These are phyloP conservation scores for Verbena officinalis DNA, from an alignment of 257 asterid genomes.

Conservation along the genomic window DNA sequence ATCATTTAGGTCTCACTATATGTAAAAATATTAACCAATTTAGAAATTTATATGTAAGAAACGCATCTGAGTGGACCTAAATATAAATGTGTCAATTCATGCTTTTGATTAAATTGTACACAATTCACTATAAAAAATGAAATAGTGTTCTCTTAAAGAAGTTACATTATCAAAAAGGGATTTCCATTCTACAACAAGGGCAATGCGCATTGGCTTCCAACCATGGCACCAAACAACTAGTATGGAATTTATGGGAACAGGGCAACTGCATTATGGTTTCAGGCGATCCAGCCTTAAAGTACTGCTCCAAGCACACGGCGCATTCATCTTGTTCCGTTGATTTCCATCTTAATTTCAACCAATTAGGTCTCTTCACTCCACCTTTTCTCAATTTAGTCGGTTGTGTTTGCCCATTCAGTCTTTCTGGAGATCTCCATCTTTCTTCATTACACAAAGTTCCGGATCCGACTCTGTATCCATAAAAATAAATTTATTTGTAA, in stretches of 20 bases:
- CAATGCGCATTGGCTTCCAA: conserved; percentile 60
- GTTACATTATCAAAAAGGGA: conserved; percentile 29
- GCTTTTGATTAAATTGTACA: too few species aligned
- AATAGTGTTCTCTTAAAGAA: too few species aligned
- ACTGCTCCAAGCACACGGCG: conserved; percentile 73
- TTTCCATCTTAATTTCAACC: conserved; percentile 66
- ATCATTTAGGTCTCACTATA: too few species aligned
- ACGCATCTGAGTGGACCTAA: too few species aligned
- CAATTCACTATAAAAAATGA: too few species aligned
- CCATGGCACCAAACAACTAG: conserved; percentile 76
- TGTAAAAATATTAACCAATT: too few species aligned
- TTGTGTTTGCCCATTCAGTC: conserved; percentile 24
- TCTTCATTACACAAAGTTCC: conserved; percentile 24
- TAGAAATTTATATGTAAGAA: too few species aligned
- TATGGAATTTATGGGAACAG: conserved; percentile 74
- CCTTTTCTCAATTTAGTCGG: conserved; percentile 39
- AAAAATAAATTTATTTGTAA: neutral
- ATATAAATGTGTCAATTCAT: too few species aligned
- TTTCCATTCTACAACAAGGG: conserved; percentile 70
- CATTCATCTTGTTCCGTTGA: conserved; percentile 69
- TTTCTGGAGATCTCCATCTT: conserved; percentile 15
- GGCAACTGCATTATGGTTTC: conserved; percentile 60
- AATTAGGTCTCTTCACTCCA: conserved; percentile 49
- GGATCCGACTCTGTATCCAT: neutral
- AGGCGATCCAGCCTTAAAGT: conserved; percentile 28